Evolutionary conservation across 2,329 filamentous ascomycete genomes (phyloP).

Genomic region (Fusarium vanettenii): DNA sequence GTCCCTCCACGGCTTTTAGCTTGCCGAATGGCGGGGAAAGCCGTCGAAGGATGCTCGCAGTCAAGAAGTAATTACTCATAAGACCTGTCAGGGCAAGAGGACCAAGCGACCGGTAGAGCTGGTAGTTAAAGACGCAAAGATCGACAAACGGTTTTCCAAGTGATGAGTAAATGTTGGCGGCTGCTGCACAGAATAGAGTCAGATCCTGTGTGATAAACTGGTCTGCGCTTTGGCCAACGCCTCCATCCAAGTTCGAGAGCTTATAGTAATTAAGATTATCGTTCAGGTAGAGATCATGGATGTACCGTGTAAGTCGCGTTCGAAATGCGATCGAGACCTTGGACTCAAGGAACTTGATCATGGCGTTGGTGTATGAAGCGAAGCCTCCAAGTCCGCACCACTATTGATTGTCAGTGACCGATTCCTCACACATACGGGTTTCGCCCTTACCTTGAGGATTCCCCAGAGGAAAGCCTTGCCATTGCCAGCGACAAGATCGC

Average conservation of each 20-base stretch:
- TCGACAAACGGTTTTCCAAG: constrained; percentile 99
- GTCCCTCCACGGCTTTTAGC: constrained; percentile 93
- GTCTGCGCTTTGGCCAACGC: constrained; percentile 90
- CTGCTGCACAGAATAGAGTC: constrained; percentile 92
- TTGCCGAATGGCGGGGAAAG: constrained; percentile 97
- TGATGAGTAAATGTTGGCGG: constrained; percentile 93
- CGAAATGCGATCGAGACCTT: constrained; percentile 99
- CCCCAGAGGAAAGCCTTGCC: constrained; percentile 90
- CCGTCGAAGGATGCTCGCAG: constrained; percentile 87
- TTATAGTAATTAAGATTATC: constrained; percentile 98
- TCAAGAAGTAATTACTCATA: constrained; percentile 92
- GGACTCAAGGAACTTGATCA: constrained; percentile 98
- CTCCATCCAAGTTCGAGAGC: constrained; percentile 90
- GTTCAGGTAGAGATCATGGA: constrained; percentile 96
- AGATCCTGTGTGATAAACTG: constrained; percentile 98
- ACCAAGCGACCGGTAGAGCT: constrained; percentile 91
- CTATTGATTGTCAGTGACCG: constrained; percentile 46
- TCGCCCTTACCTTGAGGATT: constrained; percentile 74
- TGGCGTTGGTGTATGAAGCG: constrained; percentile 96
- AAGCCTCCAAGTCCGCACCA: constrained; percentile 96
- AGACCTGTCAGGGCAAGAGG: constrained; percentile 88
- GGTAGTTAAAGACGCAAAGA: constrained; percentile 97
- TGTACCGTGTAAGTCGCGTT: constrained; percentile 92
- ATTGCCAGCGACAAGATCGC: constrained; percentile 95
- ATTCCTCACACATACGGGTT: not conserved